These are phyloP conservation scores for Dentipellis fragilis DNA, from an alignment of 768 basidiomycete genomes.

Conservation along the genomic window DNA sequence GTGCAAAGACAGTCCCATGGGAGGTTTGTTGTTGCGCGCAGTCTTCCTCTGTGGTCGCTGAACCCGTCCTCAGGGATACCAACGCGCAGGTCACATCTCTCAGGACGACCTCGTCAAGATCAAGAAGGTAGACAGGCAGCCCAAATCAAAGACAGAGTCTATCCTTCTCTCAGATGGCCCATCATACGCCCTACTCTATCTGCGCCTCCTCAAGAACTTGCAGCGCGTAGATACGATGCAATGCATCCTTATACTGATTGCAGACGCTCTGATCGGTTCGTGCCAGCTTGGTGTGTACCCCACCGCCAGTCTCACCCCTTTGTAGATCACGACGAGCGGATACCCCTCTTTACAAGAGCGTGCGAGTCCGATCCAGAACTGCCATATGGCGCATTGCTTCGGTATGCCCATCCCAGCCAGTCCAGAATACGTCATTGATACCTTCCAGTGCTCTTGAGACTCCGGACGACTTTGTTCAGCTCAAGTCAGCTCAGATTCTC, in stretches of 20 bases:
- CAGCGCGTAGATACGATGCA: slow-evolving; percentile 83
- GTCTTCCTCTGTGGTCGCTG: background rate
- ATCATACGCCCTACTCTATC: slow-evolving; percentile 80
- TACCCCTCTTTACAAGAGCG: slow-evolving; percentile 60
- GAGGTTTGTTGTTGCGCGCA: slow-evolving; percentile 46
- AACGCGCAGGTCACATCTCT: slow-evolving; percentile 85
- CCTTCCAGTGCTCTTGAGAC: slow-evolving; percentile 52
- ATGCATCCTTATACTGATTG: slow-evolving; percentile 76
- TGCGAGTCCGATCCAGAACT: slow-evolving; percentile 63
- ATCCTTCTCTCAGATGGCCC: slow-evolving; percentile 74
- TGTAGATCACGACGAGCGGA: slow-evolving; percentile 80
- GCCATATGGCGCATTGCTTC: slow-evolving; percentile 70
- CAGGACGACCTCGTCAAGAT: slow-evolving; percentile 79
- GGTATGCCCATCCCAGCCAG: slow-evolving; percentile 30
- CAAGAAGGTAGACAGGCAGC: slow-evolving; percentile 83
- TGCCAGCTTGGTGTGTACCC: background rate
- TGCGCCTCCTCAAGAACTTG: slow-evolving; percentile 80
- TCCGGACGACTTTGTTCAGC: slow-evolving; percentile 91
- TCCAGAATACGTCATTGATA: background rate
- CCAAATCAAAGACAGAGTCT: slow-evolving; percentile 63
- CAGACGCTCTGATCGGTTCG: slow-evolving; percentile 77
- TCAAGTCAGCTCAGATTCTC: slow-evolving; percentile 81
- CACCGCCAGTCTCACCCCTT: background rate
- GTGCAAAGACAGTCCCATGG: slow-evolving; percentile 90
- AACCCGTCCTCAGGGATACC: slow-evolving; percentile 65